A percentile compares a stretch with the other conserved stretches of the same genome.
Conservation (phyloP, 208 protist genomes). For the Trypanosoma brucei region DNA sequence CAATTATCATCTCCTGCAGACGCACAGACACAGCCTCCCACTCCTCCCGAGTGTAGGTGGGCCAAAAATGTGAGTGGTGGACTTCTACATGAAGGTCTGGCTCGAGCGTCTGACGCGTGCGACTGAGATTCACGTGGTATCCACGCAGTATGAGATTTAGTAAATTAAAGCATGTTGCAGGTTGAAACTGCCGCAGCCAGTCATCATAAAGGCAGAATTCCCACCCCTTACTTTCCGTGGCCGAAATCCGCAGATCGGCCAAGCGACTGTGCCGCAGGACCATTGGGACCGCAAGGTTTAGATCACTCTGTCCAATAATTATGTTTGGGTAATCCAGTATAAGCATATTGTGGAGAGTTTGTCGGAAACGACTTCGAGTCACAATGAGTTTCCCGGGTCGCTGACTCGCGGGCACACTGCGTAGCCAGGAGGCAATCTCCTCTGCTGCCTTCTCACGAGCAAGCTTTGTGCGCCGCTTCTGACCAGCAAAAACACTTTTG, state of each 20-base stretch:
- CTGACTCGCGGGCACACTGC: constrained; percentile 98
- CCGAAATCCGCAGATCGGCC: constrained; percentile 98
- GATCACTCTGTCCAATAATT: constrained; percentile 99
- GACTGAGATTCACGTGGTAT: constrained; percentile 97
- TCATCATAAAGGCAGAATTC: constrained; percentile 99
- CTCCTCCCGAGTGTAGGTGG: constrained; percentile 97
- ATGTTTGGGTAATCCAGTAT: constrained; percentile 99
- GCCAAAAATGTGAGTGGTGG: constrained; percentile 98
- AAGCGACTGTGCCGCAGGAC: constrained; percentile 99
- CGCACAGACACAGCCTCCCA: constrained; percentile 98
- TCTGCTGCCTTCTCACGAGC: constrained; percentile 99
- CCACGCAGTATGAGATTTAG: constrained; percentile 99
- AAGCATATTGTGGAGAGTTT: constrained; percentile 92
- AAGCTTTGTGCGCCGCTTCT: constrained; percentile 99
- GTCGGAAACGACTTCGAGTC: constrained; percentile 96
- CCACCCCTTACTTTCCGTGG: constrained; percentile 98
- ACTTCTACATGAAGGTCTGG: constrained; percentile 96
- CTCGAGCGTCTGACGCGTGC: constrained; percentile 96
- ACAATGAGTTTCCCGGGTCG: constrained; percentile 99
- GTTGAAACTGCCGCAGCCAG: constrained; percentile 98
- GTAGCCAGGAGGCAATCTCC: constrained; percentile 99
- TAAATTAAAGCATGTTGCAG: constrained; percentile 99
- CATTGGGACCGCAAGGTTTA: constrained; percentile 99
- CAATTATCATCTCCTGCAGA: constrained; percentile 99
- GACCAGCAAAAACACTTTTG: constrained; percentile 98